Conservation (phyloP, 2,329 filamentous ascomycete species). For the Hyphodiscus sp. region DNA sequence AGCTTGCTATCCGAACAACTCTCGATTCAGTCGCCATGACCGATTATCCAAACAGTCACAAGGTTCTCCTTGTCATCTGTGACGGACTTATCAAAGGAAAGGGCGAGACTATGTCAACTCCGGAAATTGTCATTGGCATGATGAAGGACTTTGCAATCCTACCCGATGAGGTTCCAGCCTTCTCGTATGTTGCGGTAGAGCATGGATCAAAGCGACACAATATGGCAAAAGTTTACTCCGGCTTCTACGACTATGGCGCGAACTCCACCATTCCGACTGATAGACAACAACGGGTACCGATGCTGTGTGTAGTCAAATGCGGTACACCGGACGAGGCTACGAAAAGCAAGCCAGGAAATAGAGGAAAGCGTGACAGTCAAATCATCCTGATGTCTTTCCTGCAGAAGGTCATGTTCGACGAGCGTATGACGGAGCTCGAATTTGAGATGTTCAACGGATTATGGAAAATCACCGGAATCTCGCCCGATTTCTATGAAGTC, state of each 20-base stretch:
- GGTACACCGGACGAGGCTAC: constrained; percentile 81
- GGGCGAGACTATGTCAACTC: constrained; percentile 79
- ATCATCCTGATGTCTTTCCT: constrained; percentile 99
- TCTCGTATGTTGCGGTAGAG: constrained; percentile 94
- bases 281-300: constrained; percentile 93
- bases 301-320: constrained; percentile 95
- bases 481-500: constrained; percentile 94
- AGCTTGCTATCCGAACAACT: constrained; percentile 85
- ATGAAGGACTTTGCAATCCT: constrained; percentile 83
- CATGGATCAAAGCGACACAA: constrained; percentile 97
- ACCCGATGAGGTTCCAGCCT: constrained; percentile 77
- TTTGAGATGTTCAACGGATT: constrained; percentile 99
- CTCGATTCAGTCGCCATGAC: constrained; percentile 95
- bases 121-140: constrained; percentile 86
- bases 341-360: constrained; percentile 86
- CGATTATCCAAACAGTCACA: constrained; percentile 99
- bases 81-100: constrained; percentile 97
- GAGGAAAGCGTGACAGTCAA: constrained; percentile 97
- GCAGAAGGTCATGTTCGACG: constrained; percentile 99
- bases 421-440: constrained; percentile 98
- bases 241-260: constrained; percentile 93
- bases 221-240: constrained; percentile 97
- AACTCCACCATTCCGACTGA: constrained; percentile 72
- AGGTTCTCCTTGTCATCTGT: constrained; percentile 91
- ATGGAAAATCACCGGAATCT: constrained; percentile 98